Conservation (phyloP, 768 basidiomycete genomes). For the Mycena galopus region DNA sequence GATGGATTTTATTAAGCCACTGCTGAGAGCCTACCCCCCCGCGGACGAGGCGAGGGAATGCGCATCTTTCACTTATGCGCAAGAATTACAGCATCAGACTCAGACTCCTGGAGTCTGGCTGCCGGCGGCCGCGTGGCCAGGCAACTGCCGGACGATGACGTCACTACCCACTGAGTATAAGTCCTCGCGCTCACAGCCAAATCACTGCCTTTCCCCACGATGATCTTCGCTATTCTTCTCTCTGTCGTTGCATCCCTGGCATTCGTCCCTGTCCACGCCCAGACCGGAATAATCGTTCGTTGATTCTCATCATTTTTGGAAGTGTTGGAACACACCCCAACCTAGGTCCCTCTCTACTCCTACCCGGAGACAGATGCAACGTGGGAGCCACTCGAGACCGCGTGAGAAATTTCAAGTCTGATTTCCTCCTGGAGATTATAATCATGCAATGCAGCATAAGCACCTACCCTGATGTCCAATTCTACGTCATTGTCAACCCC, state of each 20-base stretch:
- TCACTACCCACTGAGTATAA: constrained; percentile 14
- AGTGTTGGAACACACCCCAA: not conserved
- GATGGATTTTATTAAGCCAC: too few species aligned
- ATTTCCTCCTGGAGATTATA: constrained; percentile 3
- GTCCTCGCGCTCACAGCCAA: constrained; percentile 1
- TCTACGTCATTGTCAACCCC: constrained; percentile 23
- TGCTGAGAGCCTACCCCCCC: too few species aligned
- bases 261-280: constrained; percentile 12
- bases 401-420: constrained; percentile 10
- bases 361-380: constrained; percentile 11
- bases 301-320: constrained; percentile 1
- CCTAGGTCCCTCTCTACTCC: constrained; percentile 23
- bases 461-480: constrained; percentile 16
- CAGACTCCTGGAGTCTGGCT: constrained; percentile 8
- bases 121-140: not conserved
- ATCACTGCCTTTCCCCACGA: constrained; percentile 16
- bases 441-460: constrained; percentile 12
- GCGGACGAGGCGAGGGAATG: too few species aligned
- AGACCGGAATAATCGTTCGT: constrained; percentile 26
- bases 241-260: constrained; percentile 11
- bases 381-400: constrained; percentile 24
- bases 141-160: not conserved
- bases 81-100: not conserved
- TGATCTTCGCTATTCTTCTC: constrained; percentile 13
- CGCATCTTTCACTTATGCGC: too few species aligned